Base-by-base conservation (phyloP, 768 basidiomycete species). In the Suillus decipiens region DNA sequence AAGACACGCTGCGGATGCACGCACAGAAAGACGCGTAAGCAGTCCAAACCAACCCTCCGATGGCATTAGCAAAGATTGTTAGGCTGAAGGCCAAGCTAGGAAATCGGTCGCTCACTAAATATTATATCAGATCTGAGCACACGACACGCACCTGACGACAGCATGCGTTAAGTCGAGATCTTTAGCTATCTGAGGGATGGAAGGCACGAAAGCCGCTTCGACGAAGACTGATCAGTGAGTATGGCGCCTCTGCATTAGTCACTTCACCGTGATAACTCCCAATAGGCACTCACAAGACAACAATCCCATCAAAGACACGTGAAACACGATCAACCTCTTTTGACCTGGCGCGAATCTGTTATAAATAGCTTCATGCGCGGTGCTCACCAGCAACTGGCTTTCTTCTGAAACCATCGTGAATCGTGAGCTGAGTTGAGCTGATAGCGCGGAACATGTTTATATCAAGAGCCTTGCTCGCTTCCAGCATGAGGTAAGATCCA, bases 141-240 rank as follows among this genome's bases (percentile, higher is more conserved):
- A 28, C 0, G 6, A 24, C 5, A 41, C 63, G 4, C 48, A 83
- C 84, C 85, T 88, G 57, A 91, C 79, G 24, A 87, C 73, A 14
- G 80, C 63, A 0, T 79, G 80, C 0, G 86, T 84, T 0, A 87
- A 79, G n/a, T 81, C 57, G 7, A 92, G 70, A 63, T 92, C 89
- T 31, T 73, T 71, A 3, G 89, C 85, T 62, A 92, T 85, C 53
- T 87, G 80, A 0, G 89, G 87, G 57, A 92, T 88, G 0, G 85
- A 83, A 0, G 89, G 89, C 0, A 89, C 79, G 70, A 92, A 89
- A 0, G 85, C 82, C 0, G 84, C 86, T 10, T 83, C 79, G 0
- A 88, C 84, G 64, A 91, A 84, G n/a, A 88, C 89, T 91, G 42
- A 41, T 2, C n/a, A 9, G 51, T 3, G 6, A 3, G 45, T 61